Evolutionary conservation across 768 basidiomycete genomes (phyloP).

Genomic region (Phylloporus sp.): DNA sequence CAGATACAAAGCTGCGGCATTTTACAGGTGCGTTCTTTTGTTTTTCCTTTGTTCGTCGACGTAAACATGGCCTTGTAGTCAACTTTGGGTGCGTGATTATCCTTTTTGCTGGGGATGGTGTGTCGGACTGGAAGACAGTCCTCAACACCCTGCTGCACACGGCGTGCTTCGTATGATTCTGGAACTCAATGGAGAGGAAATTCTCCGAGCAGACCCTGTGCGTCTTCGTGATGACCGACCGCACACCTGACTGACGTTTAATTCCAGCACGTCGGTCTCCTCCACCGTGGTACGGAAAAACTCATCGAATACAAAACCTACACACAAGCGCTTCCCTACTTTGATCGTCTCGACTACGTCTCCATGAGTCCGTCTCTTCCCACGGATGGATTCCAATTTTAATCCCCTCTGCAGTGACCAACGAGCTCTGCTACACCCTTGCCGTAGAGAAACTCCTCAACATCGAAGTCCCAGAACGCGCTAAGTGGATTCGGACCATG

Average conservation of each 20-base stretch:
- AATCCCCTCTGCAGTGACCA: slow-evolving; percentile 90
- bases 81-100: slow-evolving; percentile 72
- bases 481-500: slow-evolving; percentile 95
- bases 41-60: neutral
- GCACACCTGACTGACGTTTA: slow-evolving; percentile 5
- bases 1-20: slow-evolving; percentile 82
- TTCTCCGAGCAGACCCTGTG: slow-evolving; percentile 80
- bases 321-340: slow-evolving; percentile 95
- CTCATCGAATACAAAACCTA: slow-evolving; percentile 99
- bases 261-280: slow-evolving; percentile 81
- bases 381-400: slow-evolving; percentile 6
- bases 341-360: slow-evolving; percentile 98
- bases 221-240: slow-evolving; percentile 15
- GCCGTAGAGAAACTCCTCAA: slow-evolving; percentile 98
- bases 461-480: slow-evolving; percentile 93
- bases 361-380: slow-evolving; percentile 80
- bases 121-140: slow-evolving; percentile 27
- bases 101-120: neutral
- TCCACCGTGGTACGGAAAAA: slow-evolving; percentile 98
- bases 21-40: slow-evolving; percentile 68
- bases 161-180: slow-evolving; percentile 97
- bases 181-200: slow-evolving; percentile 96
- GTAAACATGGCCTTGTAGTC: slow-evolving; percentile 44
- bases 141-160: slow-evolving; percentile 98
- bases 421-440: slow-evolving; percentile 94